Conservation (phyloP, 2,329 filamentous ascomycete genomes). For the Fusarium palustre region DNA sequence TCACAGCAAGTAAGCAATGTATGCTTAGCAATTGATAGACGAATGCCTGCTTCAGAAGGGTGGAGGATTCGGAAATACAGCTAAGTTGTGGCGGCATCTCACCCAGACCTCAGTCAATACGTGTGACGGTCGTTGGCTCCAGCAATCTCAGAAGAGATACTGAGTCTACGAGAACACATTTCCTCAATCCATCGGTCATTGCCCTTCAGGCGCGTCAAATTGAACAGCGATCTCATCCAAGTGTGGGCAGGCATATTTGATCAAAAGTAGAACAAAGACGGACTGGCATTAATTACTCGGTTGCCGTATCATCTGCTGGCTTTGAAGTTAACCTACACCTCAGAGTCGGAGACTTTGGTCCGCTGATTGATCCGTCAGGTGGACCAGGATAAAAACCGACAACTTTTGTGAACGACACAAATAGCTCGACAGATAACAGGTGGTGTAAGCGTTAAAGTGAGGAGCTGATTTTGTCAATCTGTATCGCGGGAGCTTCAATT, state of each 20-base stretch:
- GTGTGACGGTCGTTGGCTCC: neutral
- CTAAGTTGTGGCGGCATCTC: neutral
- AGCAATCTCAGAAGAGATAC: neutral
- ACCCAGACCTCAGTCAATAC: neutral
- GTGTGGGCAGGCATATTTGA: rapidly evolving
- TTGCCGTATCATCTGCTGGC: neutral
- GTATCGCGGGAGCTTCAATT: neutral
- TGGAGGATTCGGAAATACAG: neutral
- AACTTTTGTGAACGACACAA: rapidly evolving
- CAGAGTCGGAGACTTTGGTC: neutral
- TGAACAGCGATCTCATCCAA: neutral
- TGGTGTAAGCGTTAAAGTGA: neutral
- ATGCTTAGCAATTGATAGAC: neutral
- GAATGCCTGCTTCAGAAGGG: no score
- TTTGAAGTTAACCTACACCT: neutral
- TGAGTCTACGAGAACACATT: no score
- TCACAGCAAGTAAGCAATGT: neutral
- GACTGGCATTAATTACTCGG: neutral
- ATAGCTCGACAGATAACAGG: neutral
- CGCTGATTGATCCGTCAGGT: neutral
- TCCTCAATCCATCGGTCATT: neutral
- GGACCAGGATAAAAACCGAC: neutral
- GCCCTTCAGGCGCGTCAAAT: neutral
- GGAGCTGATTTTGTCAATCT: neutral
- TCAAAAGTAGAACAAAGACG: neutral